A percentile compares a stretch with the other conserved stretches of the same genome.
phyloP scores from a whole-genome alignment of 192 early-diverging fungal genomes.

The Mortierella claussenii region DNA sequence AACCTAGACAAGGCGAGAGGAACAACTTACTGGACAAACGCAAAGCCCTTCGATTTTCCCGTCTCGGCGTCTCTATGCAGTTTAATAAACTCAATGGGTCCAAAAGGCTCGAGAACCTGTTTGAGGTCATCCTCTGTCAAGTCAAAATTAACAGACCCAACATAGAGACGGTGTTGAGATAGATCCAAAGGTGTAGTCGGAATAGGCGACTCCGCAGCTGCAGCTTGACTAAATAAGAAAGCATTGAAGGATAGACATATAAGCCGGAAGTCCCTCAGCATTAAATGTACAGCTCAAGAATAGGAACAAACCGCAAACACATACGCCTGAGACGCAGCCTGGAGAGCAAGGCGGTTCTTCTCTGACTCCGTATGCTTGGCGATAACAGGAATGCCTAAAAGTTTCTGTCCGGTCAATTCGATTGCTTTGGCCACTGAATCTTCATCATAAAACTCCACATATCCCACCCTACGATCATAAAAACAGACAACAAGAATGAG shows the following conservation, averaged over 20 bases:
- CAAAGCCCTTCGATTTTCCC: conserved; percentile 79
- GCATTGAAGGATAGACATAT: background rate
- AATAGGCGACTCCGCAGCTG: conserved; percentile 21
- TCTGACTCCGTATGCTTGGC: conserved; percentile 93
- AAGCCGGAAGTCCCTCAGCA: background rate
- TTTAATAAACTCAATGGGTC: conserved; percentile 83
- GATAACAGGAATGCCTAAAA: conserved; percentile 94
- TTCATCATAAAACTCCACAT: conserved; percentile 95
- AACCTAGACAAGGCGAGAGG: too few species aligned
- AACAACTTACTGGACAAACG: conserved; percentile 78
- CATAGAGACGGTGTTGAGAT: conserved; percentile 69
- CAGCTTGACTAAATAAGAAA: conserved; percentile 22
- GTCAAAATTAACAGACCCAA: conserved; percentile 70
- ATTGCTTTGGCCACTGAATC: conserved; percentile 86
- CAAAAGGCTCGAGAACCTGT: conserved; percentile 86
- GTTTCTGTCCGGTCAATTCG: conserved; percentile 83
- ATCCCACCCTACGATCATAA: conserved; percentile 79
- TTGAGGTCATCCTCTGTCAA: conserved; percentile 80
- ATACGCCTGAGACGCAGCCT: conserved; percentile 62
- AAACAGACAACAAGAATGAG: background rate
- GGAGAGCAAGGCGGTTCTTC: conserved; percentile 85
- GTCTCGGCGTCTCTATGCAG: conserved; percentile 80
- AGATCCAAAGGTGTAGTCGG: conserved; percentile 53
- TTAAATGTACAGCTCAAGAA: background rate
- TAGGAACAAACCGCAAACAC: conserved; percentile 30